Conservation (phyloP, 1,284 basidiomycete species). For the Cryptococcus sp. region DNA sequence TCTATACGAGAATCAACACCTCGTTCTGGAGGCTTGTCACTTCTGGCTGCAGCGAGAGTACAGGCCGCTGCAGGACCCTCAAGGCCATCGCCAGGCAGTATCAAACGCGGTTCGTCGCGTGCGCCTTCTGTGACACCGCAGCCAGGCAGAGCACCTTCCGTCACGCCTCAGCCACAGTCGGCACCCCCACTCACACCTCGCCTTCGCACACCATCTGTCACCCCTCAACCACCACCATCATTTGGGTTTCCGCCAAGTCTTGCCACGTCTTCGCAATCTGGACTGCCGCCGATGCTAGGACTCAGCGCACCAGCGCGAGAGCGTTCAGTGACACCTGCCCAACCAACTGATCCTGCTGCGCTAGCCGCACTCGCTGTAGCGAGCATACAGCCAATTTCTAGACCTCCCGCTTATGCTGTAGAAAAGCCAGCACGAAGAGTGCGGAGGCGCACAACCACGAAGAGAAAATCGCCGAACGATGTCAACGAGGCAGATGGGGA, state of each 20-base stretch:
- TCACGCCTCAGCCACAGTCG: slow-evolving; percentile 3
- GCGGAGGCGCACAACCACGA: not conserved
- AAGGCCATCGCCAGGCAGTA: slow-evolving; percentile 10
- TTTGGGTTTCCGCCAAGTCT: slow-evolving; percentile 10
- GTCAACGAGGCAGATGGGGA: slow-evolving; percentile 6
- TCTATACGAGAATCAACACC: slow-evolving; percentile 3
- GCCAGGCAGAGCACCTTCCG: slow-evolving; percentile 5
- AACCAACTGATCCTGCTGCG: slow-evolving; percentile 7
- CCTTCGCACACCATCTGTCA: not conserved
- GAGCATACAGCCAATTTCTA: not conserved
- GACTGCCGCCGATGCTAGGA: not conserved
- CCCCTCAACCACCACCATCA: not conserved
- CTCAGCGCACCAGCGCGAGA: not conserved
- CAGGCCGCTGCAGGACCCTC: slow-evolving; percentile 9
- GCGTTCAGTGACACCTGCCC: not conserved
- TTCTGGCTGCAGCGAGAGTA: slow-evolving; percentile 11
- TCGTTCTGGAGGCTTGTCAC: slow-evolving; percentile 3
- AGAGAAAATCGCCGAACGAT: not conserved
- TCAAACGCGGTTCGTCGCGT: slow-evolving; percentile 11
- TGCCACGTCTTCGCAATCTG: slow-evolving; percentile 1
- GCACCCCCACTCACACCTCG: not conserved
- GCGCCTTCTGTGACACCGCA: slow-evolving; percentile 13
- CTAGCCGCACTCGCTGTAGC: slow-evolving; percentile 17
- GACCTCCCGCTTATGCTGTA: not conserved
- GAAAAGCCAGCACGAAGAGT: not conserved